phyloP scores from a whole-genome alignment of 352 stramenopile genomes.

The Phytophthora constricta region DNA sequence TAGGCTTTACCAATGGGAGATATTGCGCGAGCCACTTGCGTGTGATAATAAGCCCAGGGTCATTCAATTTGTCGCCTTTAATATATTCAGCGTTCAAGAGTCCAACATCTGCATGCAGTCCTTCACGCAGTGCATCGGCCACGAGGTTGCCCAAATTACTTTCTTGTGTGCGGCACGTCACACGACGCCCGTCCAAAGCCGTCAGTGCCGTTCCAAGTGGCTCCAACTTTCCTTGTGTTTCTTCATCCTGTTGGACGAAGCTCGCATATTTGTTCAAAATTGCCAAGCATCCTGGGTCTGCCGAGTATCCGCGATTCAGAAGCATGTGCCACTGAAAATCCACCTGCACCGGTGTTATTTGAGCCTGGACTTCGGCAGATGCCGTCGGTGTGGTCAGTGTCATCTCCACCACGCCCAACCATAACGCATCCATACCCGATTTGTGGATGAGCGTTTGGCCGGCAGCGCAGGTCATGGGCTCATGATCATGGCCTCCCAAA shows the following conservation, averaged over 20 bases:
- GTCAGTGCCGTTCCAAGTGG: constrained; percentile 38
- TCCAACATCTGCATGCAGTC: constrained; percentile 60
- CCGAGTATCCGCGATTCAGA: constrained; percentile 53
- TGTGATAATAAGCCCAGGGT: constrained; percentile 58
- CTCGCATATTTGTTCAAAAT: constrained; percentile 55
- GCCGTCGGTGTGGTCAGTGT: constrained; percentile 37
- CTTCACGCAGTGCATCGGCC: constrained; percentile 68
- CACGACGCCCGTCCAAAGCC: constrained; percentile 70
- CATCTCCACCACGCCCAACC: constrained; percentile 78
- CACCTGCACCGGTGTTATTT: constrained; percentile 19
- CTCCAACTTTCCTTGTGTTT: constrained; percentile 48
- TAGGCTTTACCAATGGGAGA: constrained; percentile 65
- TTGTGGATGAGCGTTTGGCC: constrained; percentile 83
- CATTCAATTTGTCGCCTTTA: constrained; percentile 72
- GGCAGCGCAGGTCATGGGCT: constrained; percentile 68
- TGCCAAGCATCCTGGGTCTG: constrained; percentile 49
- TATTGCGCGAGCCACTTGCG: constrained; percentile 69
- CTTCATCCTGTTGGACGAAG: constrained; percentile 59
- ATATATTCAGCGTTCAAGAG: constrained; percentile 87
- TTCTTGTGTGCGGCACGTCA: constrained; percentile 66
- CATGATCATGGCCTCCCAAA: constrained; percentile 91
- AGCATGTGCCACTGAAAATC: constrained; percentile 79
- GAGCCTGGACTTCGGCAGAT: neutral
- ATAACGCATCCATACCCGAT: constrained; percentile 83
- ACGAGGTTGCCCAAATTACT: constrained; percentile 82